Base-by-base conservation (phyloP, 2,329 filamentous ascomycete genomes). In the Sporothrix pallida region DNA sequence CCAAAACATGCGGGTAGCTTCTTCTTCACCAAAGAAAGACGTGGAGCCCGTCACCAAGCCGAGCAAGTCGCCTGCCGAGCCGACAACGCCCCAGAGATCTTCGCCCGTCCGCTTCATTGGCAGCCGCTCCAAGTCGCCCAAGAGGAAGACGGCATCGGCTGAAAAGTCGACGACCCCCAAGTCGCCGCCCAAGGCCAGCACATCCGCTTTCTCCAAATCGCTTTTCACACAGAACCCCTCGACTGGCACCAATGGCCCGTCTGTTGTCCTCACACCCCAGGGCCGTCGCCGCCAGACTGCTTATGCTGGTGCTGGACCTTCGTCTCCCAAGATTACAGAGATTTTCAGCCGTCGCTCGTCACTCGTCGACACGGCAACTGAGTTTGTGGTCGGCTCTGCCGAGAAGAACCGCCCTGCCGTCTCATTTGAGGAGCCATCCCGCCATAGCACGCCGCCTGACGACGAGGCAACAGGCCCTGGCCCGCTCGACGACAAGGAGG, bases 251-350 rank as follows among this genome's bases (percentile, higher is more conserved):
- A 85, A 86, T 20, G 91, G 90, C 0, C 91, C 92, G 15, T 87
- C 86, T 20, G 86, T 92, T 69, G 82, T 92, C 13, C 80, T 93
- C 7, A 92, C 87, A 2, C 90, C 91, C 2, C 87, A 88, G 74
- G 80, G 80, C 50, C 86, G 91, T 42, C 84, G 85, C 62, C 91
- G 15, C 91, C 92, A 0, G 79, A 94, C 75, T 92, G 92, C 26
- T 88, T 89, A 75, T 75, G 92, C 93, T 77, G 88, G 88, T 76
- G 83, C 87, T 75, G 93, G 92, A 0, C 86, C 95, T 72, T 93
- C 93, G 7, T 95, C 93, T 0, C 93, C 93, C 5, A 89, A 89
- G 71, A 88, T 95, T 72, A 86, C 91, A 26, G 91, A 89, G 42
- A 85, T 94, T 46, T 86, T 95, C 48, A 91, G 93, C 76, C 88